Evolutionary conservation across 2,329 filamentous ascomycete species (phyloP).

Genomic region (Claviceps digitariae): DNA sequence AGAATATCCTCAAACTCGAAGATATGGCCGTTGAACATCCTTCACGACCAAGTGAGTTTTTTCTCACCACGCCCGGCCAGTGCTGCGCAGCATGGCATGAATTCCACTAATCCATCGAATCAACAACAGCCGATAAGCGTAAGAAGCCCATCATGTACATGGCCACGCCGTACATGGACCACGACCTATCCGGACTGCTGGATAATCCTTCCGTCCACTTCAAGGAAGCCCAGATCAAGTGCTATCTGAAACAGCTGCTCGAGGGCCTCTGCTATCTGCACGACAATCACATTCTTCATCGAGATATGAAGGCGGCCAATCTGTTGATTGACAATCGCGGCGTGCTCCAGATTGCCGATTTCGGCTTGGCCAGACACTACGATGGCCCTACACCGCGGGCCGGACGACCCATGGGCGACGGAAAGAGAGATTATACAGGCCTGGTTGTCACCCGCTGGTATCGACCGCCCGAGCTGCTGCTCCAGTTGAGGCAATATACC

Average conservation of each 20-base stretch:
- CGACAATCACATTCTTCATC: constrained; percentile 77
- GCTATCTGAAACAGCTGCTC: constrained; percentile 88
- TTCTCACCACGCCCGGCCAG: not conserved
- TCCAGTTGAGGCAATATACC: constrained; percentile 85
- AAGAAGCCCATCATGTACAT: constrained; percentile 90
- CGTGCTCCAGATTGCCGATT: constrained; percentile 92
- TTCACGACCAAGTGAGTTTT: constrained; percentile 40
- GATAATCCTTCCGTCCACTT: constrained; percentile 88
- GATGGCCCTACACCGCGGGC: constrained; percentile 68
- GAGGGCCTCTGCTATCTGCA: constrained; percentile 85
- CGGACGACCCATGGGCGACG: constrained; percentile 70
- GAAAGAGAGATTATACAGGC: constrained; percentile 84
- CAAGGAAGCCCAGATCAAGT: constrained; percentile 86
- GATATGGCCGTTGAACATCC: constrained; percentile 91
- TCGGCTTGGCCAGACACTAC: constrained; percentile 86
- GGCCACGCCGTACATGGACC: constrained; percentile 98
- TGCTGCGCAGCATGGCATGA: not conserved
- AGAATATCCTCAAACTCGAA: constrained; percentile 73
- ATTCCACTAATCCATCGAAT: not conserved
- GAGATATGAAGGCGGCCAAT: constrained; percentile 98
- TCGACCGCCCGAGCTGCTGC: constrained; percentile 78
- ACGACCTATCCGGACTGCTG: constrained; percentile 91
- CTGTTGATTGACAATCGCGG: constrained; percentile 90
- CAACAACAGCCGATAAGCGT: constrained; percentile 51
- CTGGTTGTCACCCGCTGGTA: constrained; percentile 97